Base-by-base conservation (phyloP, 2,329 filamentous ascomycete species). In the Aspergillus carbonarius region DNA sequence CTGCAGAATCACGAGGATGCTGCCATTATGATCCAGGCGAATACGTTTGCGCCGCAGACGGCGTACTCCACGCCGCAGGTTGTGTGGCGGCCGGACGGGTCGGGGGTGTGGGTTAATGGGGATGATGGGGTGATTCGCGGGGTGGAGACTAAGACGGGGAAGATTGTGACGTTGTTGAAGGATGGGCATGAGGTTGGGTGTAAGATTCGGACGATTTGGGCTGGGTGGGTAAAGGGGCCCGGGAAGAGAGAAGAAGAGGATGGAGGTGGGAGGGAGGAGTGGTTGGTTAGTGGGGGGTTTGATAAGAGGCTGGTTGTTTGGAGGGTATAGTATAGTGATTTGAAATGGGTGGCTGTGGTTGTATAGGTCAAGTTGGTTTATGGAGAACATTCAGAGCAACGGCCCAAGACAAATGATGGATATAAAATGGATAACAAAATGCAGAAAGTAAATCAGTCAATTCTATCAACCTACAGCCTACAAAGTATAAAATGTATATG, bases 41-140 rank as follows among this genome's bases (percentile, higher is more conserved):
- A 79, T 48, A 86, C 85, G 0, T 76, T 86, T 64, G 82, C 86
- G 18, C 83, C 85, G n/a, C 85, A 88, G 68, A 87, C 85, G 30
- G 76, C 81, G 0, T 88, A 88, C 68, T 86, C 83, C 20, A 88
- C 85, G 5, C 85, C 85, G 7, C 81, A 83, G 53, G 74, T 88
- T 6, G 80, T 79, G 5, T 88, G 86, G 86, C 74, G 86, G 25
- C 84, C 85, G 1, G 81, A 86, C 68, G 85, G 84, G 0, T 82
- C 78, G 42, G 86, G 86, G 0, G 73, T 88, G 0, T 88, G 83
- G 79, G 84, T 88, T 12, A 88, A 86, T 72, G 83, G 84, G 3
- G 86, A 88, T 65, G 86, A 88, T 68, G 86, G 86, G 0, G 75
- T 83, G 7, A 77, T 88, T 27, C 76, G 85, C 49, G 86, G 85